Conservation (phyloP, 495 filamentous ascomycete genomes). For the Trichoderma virens region DNA sequence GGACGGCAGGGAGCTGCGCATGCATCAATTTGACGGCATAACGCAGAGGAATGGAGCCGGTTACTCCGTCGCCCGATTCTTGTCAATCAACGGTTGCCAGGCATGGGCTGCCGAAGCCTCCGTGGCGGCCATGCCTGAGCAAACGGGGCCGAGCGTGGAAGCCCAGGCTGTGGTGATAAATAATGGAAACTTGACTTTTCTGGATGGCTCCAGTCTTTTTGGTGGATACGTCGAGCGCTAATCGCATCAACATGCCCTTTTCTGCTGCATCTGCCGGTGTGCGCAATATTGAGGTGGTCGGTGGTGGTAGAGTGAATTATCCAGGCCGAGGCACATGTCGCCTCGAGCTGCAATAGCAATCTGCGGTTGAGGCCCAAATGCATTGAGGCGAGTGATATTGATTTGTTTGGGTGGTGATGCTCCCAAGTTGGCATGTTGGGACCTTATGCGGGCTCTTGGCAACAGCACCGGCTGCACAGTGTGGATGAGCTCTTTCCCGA, state of each 20-base stretch:
- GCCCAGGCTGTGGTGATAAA: not conserved
- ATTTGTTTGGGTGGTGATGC: too few relatives aligned
- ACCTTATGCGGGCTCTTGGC: too few relatives aligned
- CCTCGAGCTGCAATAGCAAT: too few relatives aligned
- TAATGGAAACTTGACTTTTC: not conserved
- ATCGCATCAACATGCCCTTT: not conserved
- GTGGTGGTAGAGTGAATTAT: too few relatives aligned
- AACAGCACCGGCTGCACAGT: too few relatives aligned
- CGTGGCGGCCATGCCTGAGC: not conserved
- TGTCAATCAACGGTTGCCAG: too few relatives aligned
- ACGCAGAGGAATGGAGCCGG: not conserved
- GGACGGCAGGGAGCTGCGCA: not conserved
- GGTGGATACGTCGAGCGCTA: not conserved
- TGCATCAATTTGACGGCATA: not conserved
- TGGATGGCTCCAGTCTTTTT: not conserved
- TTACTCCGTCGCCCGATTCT: not conserved
- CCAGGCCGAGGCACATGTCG: too few relatives aligned
- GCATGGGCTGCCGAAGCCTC: constrained; percentile 1
- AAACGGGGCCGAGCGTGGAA: not conserved
- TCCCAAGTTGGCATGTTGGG: too few relatives aligned
- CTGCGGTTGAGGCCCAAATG: too few relatives aligned
- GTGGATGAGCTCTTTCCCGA: too few relatives aligned
- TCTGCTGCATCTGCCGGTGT: not conserved
- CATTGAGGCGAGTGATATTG: too few relatives aligned
- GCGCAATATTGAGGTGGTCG: not conserved